Percentiles rank a stretch among this genome's conserved stretches.
Evolutionary conservation across 306 rosid species (phyloP).

Genomic region (Elaeagnus macrophylla): DNA sequence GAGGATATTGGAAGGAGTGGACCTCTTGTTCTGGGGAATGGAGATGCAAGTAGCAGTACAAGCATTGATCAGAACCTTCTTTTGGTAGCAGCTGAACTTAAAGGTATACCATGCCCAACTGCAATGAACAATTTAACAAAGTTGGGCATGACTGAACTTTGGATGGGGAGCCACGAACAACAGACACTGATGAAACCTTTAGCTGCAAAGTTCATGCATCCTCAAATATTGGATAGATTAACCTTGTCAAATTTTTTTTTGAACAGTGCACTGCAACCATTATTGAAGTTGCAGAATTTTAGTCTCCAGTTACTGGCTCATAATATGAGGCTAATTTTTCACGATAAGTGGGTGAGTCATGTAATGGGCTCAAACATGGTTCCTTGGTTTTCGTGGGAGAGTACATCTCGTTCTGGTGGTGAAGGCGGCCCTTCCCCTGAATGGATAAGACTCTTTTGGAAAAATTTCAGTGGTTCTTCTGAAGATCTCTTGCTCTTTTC

Average conservation of each 20-base stretch:
- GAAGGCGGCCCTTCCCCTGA: slow-evolving; percentile 85
- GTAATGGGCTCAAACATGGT: slow-evolving; percentile 72
- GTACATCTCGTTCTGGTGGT: slow-evolving; percentile 44
- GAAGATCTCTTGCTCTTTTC: slow-evolving; percentile 69
- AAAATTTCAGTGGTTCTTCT: slow-evolving; percentile 39
- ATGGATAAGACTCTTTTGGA: slow-evolving; percentile 90
- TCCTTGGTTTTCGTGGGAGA: slow-evolving; percentile 99
- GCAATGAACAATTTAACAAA: slow-evolving; percentile 54
- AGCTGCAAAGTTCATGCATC: slow-evolving; percentile 73
- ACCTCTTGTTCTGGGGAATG: slow-evolving; percentile 41
- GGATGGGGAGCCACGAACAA: slow-evolving; percentile 84
- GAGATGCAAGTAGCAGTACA: slow-evolving; percentile 26
- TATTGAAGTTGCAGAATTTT: slow-evolving; percentile 61
- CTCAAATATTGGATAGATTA: slow-evolving; percentile 62
- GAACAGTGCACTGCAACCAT: slow-evolving; percentile 36
- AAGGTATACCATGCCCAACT: slow-evolving; percentile 90
- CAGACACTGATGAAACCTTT: slow-evolving; percentile 69
- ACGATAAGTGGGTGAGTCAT: slow-evolving; percentile 73
- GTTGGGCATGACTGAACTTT: slow-evolving; percentile 70
- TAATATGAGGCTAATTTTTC: slow-evolving; percentile 74
- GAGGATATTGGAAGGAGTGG: slow-evolving; percentile 85
- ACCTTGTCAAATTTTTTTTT: slow-evolving; percentile 53
- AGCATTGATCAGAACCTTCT: slow-evolving; percentile 38
- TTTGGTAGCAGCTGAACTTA: slow-evolving; percentile 63
- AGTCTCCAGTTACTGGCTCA: slow-evolving; percentile 60